Evolutionary conservation across 495 filamentous ascomycete genomes (phyloP).

Genomic region (Penicillium cinerascens): DNA sequence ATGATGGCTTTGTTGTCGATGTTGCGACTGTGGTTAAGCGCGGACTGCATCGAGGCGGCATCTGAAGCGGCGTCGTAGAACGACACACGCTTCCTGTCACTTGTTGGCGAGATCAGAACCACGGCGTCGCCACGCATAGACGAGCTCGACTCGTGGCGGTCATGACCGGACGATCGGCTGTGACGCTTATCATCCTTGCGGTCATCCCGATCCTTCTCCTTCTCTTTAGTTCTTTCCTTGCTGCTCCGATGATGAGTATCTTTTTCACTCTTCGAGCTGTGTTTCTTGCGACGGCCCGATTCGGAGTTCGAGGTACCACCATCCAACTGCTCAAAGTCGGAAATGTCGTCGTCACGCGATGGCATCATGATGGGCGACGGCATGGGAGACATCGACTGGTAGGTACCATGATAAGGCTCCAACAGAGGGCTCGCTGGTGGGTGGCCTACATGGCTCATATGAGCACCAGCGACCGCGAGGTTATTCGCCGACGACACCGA

Average conservation of each 20-base stretch:
- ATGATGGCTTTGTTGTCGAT: slow-evolving; percentile 69
- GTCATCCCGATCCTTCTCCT: slow-evolving; percentile 21
- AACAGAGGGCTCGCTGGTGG: slow-evolving; percentile 79
- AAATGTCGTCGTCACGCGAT: slow-evolving; percentile 47
- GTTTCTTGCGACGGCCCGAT: slow-evolving; percentile 29
- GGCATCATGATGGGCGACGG: slow-evolving; percentile 65
- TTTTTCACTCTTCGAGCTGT: slow-evolving; percentile 21
- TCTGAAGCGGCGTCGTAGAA: slow-evolving; percentile 76
- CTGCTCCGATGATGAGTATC: slow-evolving; percentile 14
- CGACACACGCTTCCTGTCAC: slow-evolving; percentile 47
- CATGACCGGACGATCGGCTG: slow-evolving; percentile 26
- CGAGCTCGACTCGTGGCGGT: slow-evolving; percentile 25
- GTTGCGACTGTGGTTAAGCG: slow-evolving; percentile 64
- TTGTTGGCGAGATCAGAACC: slow-evolving; percentile 31
- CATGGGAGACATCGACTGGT: slow-evolving; percentile 94
- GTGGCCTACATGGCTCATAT: slow-evolving; percentile 24
- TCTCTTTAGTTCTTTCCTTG: slow-evolving; percentile 25
- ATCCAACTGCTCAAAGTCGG: slow-evolving; percentile 46
- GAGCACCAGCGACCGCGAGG: slow-evolving; percentile 25
- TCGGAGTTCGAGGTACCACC: slow-evolving; percentile 29
- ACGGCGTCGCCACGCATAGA: slow-evolving; percentile 20
- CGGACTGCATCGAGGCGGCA: slow-evolving; percentile 69
- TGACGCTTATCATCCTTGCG: slow-evolving; percentile 33
- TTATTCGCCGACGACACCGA: slow-evolving; percentile 42
- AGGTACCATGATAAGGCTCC: slow-evolving; percentile 91